Evolutionary conservation across 495 filamentous ascomycete species (phyloP), one percentile per base, ranked within the genome.

Genomic region (Cercophora scortea): DNA sequence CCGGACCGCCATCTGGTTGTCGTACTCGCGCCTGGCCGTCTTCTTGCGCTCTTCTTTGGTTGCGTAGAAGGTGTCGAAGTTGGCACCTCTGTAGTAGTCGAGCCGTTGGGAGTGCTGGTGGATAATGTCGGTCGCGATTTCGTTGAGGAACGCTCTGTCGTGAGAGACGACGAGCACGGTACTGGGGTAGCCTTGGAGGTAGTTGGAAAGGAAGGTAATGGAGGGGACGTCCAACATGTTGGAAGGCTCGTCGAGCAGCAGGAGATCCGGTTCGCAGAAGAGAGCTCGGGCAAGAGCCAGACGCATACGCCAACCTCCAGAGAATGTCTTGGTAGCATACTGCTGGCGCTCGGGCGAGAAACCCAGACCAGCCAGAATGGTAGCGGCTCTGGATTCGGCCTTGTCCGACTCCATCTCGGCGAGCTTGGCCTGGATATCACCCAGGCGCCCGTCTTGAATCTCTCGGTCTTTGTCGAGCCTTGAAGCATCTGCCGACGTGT

Each of bases 201-300:
- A 99, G 62, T 89, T 95, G 12, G 93, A 88, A 63, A 99, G 79
- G 83, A 97, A 99, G 47, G 93, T 95, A 59, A 97, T 97, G n/a
- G 94, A 97, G 7, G 93, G 94, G 55, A 97, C 93, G 70, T 99
- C 93, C 89, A 99, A 91, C 93, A 99, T 99, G 84, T 99, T 99
- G 46, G 94, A 97, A 65, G 93, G 93, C 82, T 98, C 92, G 72
- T 98, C 93, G 63, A 98, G 89, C 61, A 99, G 79, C 55, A 99
- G 77, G 18, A 99, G 73, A 71, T 99, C 93, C 35, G 93, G 93
- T 67, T 99, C 94, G 74, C 93, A 99, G 78, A 99, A 99, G 38
- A 99, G 79, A 9, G 93, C 93, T 77, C 93, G 79, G 6, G 93
- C 93, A 40, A 99, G 76, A 7, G 93, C 93, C 49, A 99, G 75